Evolutionary conservation across 225 moss, liverwort and hornwort species (phyloP), one percentile per base, ranked within the genome.

Genomic region (Anthoceros angustus): DNA sequence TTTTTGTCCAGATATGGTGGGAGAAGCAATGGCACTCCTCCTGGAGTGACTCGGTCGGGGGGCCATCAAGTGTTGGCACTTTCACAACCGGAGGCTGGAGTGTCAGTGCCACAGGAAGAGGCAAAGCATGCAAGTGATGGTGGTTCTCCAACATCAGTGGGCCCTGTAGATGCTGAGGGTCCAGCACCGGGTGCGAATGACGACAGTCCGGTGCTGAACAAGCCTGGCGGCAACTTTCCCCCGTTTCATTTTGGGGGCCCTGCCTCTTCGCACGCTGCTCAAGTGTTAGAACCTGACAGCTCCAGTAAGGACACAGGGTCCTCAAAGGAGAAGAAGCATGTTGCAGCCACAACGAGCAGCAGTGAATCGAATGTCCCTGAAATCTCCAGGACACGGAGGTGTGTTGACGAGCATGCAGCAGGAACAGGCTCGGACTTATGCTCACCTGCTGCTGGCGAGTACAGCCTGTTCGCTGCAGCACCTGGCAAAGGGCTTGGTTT

Each of bases 191-290:
- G 72, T 70, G 25, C 70, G 38, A 86, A 84, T 20, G 90, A 85
- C 49, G 77, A 64, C 6, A 62, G 63, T 2, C 80, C 76, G 62
- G 76, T 85, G 50, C 73, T 76, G 8, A 64, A 73, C 62, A 72
- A 79, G 40, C 25, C 67, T 4, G 83, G 78, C 63, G 70, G 63
- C 12, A 86, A 84, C 63, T 98, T 98, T 73, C 92, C 98, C 8
- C 76, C 88, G 70, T 98, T 98, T 72, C 92, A 89, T 71, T 98
- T 92, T 8, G 81, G 89, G 68, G 88, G 89, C 80, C 87, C 92
- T 50, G 75, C 80, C n/a, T 82, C 55, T 15, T 55, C 55, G 7
- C 55, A 4, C 7, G 55, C 55, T 55, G 55, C 18, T 55, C 55
- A 55, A 55, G 55, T 55, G 1, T 55, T 55, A 3, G 55, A 55